Base-by-base conservation (phyloP, 768 basidiomycete species). In the Tephrocybe sp. region DNA sequence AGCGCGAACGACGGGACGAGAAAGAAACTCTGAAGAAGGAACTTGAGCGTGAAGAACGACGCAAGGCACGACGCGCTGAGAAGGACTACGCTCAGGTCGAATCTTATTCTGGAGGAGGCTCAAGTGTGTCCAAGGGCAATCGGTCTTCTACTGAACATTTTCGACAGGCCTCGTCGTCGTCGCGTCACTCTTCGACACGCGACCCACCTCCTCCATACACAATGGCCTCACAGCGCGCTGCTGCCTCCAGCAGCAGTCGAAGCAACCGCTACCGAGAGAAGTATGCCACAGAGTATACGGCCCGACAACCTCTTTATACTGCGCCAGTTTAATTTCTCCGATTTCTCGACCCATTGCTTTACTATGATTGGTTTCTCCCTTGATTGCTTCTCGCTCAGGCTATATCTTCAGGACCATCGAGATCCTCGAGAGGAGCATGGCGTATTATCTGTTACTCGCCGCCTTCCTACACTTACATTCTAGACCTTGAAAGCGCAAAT, bases 1-100 rank as follows among this genome's bases (percentile, higher is more conserved):
- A 58, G 43, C 57, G 45, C 12, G 48, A 47, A 3, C 52, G 51
- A 45, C 23, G 26, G 37, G 48, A 60, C 28, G 41, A 40, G 43
- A 48, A 39, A 39, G 50, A 21, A 28, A 54, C 30, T 41, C 45
- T 20, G 18, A 49, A 10, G 43, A 36, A 45, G 45, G 7, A 30
- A 30, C 32, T 20, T 24, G 50, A 47, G 20, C 43, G 24, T 26
- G 59, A 49, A 57, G 48, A 44, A 23, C 17, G 21, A 18, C 39
- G 43, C 34, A 44, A n/a, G 34, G 42, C 25, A 7, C 43, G 37
- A 15, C 42, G 26, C 25, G 33, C 28, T 42, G 48, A 50, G 2
- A 36, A 9, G 34, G 34, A 9, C 21, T 41, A 11, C n/a, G 3
- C 23, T 10, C 43, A 32, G n/a, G n/a, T n/a, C n/a, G n/a, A n/a